phyloP scores from a whole-genome alignment of 306 rosid species.

The Hippophae gyantsensis region DNA sequence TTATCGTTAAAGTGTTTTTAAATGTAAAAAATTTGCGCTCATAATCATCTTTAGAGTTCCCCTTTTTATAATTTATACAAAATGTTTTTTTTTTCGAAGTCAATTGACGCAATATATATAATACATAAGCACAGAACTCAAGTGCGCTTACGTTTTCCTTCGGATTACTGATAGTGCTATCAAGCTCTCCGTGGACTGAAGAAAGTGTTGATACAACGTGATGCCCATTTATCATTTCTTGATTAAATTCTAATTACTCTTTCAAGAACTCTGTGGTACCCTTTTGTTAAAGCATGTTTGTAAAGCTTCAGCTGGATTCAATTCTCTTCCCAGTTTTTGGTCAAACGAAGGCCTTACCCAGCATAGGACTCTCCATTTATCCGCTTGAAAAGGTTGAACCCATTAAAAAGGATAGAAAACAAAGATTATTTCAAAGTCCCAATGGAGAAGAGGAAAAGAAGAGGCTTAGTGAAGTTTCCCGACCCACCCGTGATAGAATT shows the following conservation, averaged over 20 bases:
- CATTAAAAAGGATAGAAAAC: slow-evolving; percentile 19
- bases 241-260: not conserved
- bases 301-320: slow-evolving; percentile 48
- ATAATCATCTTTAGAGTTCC: too few species aligned
- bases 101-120: too few species aligned
- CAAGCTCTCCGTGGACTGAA: too few species aligned
- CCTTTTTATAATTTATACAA: too few species aligned
- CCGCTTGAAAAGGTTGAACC: slow-evolving; percentile 33
- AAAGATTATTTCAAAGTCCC: slow-evolving; percentile 22
- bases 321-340: slow-evolving; percentile 31
- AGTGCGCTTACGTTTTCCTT: too few species aligned
- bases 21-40: too few species aligned
- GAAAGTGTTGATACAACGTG: not conserved
- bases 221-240: slow-evolving; percentile 1
- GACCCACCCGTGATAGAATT: slow-evolving; percentile 6
- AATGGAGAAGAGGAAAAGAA: slow-evolving; percentile 18
- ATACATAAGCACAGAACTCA: too few species aligned
- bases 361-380: slow-evolving; percentile 24
- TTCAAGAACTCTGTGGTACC: not conserved
- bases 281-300: slow-evolving; percentile 28
- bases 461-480: slow-evolving; percentile 15
- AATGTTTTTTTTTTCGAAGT: too few species aligned
- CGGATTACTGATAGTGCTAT: too few species aligned
- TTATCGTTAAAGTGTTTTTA: too few species aligned
- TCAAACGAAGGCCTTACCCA: slow-evolving; percentile 23